Evolutionary conservation across 1,284 basidiomycete species (phyloP), one percentile per base, ranked within the genome.

Genomic region (Marasmius oreades): DNA sequence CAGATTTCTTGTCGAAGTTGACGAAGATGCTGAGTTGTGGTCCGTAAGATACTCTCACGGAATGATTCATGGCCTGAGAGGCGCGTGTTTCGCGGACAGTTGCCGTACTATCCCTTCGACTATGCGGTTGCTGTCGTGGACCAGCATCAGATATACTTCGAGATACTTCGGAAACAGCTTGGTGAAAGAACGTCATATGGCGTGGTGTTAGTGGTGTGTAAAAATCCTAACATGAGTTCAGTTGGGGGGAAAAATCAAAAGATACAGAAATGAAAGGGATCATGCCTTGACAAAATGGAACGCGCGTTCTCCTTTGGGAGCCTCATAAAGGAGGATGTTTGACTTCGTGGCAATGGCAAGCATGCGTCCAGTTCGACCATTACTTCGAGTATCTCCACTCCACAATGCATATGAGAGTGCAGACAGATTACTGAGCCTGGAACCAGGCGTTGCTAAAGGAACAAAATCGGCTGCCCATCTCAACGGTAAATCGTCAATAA

Each of bases 381-480:
- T 73, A 56, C 62, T 71, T 42, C 71, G 72, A 52, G 66, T 74
- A 2, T 82, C 80, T 36, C 85, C 80, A 22, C 73, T 74, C 81
- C 83, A 89, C 12, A 90, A 69, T 6, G 86, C 82, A 65, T 87
- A 92, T 10, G 79, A 84, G 26, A 83, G 63, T 6, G 90, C 82
- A 3, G 83, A 80, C 1, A 73, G 64, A 57, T 79, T 80, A 22
- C 76, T 71, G 42, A 92, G 69, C 47, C 87, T 77, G n/a, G 88
- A 88, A 2, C 85, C 82, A 24, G 78, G 68, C 3, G 77, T 71
- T 4, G 88, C 88, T 26, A 92, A 77, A 0, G 88, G 84, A 3
- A 90, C 86, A 65, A 82, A 92, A 67, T 92, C 90, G 0, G 86
- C 87, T 16, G 89, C 88, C 90, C 90, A 92, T 37, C 86, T 80